These are phyloP conservation scores for Sisymbrium irio DNA, from an alignment of 345 rosid genomes.

Conservation along the genomic window DNA sequence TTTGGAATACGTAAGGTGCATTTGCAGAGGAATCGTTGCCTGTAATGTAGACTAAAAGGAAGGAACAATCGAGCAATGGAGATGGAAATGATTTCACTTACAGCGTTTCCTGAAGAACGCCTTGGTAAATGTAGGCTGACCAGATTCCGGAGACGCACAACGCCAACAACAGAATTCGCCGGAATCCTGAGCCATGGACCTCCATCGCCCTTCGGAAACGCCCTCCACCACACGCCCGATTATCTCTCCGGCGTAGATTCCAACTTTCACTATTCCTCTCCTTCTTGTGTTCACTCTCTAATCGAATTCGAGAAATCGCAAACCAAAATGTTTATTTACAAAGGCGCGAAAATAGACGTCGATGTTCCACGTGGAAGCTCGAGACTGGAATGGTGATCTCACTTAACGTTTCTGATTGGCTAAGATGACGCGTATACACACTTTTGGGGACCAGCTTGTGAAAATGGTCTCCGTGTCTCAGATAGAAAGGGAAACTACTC, in stretches of 20 bases:
- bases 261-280: not conserved
- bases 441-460: not conserved
- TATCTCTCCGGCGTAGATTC: too few relatives aligned
- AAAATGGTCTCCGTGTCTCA: slow-evolving; percentile 21
- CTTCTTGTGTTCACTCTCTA: not conserved
- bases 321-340: not conserved
- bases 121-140: slow-evolving; percentile 95
- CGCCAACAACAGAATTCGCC: slow-evolving; percentile 60
- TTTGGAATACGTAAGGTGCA: not conserved
- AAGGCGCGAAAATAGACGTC: slow-evolving; percentile 49
- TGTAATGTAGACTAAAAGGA: not conserved
- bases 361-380: slow-evolving; percentile 46
- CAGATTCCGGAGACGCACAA: slow-evolving; percentile 96
- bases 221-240: not conserved
- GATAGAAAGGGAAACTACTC: slow-evolving; percentile 1
- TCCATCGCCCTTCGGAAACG: slow-evolving; percentile 42
- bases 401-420: slow-evolving; percentile 43
- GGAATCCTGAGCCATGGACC: slow-evolving; percentile 66
- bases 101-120: slow-evolving; percentile 92
- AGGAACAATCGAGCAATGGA: slow-evolving; percentile 13
- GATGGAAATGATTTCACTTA: slow-evolving; percentile 30
- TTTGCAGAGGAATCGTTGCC: not conserved
- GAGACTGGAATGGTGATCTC: slow-evolving; percentile 38
- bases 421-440: slow-evolving; percentile 19
- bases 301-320: slow-evolving; percentile 10